Percentiles rank a stretch among this genome's conserved stretches.
Conservation (phyloP, 176 grass and related monocot species). For the Eragrostis curvula region DNA sequence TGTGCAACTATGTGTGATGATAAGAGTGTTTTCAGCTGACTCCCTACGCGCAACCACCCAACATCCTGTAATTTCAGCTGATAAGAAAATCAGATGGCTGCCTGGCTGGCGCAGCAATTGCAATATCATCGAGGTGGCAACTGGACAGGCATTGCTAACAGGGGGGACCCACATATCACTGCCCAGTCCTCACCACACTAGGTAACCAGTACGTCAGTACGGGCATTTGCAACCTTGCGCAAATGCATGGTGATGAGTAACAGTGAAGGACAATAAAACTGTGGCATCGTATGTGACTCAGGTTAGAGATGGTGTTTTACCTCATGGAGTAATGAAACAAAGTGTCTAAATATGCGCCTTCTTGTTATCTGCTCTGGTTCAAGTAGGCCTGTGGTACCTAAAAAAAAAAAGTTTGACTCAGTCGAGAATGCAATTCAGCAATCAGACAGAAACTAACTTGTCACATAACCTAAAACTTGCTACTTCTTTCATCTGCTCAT, state of each 20-base stretch:
- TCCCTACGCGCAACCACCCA: slow-evolving; percentile 29
- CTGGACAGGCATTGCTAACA: neutral
- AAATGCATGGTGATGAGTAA: neutral
- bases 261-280: neutral
- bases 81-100: neutral
- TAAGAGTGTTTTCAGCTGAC: slow-evolving; percentile 2
- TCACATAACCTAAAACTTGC: neutral
- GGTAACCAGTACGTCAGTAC: neutral
- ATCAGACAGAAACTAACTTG: neutral
- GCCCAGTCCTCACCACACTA: neutral
- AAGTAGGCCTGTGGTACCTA: slow-evolving; percentile 11
- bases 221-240: neutral
- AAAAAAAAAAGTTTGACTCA: neutral
- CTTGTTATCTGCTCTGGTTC: neutral
- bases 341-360: neutral
- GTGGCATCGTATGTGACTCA: neutral
- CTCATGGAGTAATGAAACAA: neutral
- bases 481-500: slow-evolving; percentile 17
- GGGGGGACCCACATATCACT: neutral
- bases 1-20: slow-evolving; percentile 35
- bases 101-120: neutral
- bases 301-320: neutral
- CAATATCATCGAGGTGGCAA: neutral
- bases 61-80: neutral
- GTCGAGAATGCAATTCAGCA: slow-evolving; percentile 4